Conservation (phyloP, 305 asterid species). For the Andrographis paniculata region DNA sequence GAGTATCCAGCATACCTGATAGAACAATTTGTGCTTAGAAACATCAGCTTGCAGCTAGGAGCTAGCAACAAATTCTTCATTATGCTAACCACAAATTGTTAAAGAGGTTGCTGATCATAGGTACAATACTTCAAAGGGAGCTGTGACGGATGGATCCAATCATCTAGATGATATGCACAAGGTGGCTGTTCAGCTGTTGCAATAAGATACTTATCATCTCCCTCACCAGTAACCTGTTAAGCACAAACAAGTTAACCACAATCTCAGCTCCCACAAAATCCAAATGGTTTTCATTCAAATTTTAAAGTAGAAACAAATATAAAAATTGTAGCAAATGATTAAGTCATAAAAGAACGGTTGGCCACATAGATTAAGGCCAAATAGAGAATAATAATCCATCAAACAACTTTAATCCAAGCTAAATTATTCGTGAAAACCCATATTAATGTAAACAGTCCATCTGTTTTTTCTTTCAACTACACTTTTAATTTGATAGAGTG, state of each 20-base stretch:
- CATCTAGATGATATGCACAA: constrained; percentile 90
- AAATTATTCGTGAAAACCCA: no score
- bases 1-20: constrained; percentile 87
- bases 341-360: no score
- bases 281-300: no score
- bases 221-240: constrained; percentile 85
- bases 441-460: no score
- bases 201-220: constrained; percentile 89
- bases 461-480: no score
- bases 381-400: no score
- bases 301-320: no score
- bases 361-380: no score
- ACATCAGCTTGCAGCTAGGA: background rate
- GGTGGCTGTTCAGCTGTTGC: constrained; percentile 97
- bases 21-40: constrained; percentile 11
- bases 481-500: no score
- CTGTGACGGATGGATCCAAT: constrained; percentile 91
- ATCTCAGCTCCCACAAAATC: background rate
- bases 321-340: background rate
- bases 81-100: no score
- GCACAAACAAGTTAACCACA: constrained; percentile 17
- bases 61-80: background rate
- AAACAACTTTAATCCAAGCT: no score
- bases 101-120: no score
- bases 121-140: constrained; percentile 49